Base-by-base conservation (phyloP, 2,329 filamentous ascomycete genomes). In the Tothia fuscella region DNA sequence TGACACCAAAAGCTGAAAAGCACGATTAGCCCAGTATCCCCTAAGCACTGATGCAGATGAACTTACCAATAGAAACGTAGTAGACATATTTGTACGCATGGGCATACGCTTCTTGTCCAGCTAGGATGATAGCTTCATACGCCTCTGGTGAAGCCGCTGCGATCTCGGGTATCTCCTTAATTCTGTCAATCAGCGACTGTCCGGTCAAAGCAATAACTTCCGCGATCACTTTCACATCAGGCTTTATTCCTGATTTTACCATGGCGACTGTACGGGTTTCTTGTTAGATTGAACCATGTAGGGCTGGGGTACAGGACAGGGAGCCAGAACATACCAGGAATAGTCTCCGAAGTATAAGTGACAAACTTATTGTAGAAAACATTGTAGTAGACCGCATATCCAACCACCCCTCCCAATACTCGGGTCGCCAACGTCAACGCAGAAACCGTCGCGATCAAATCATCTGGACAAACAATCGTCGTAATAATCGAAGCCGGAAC, bases 401-500 rank as follows among this genome's bases (percentile, higher is more conserved):
- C 53, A 41, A 56, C 52, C 13, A 49, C 44, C 25, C 53, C 53
- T 14, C 53, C 53, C 1, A 56, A 46, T 16, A 52, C 51, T n/a
- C 53, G 45, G n/a, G 54, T 51, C 6, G 51, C 50, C 6, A 55
- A 46, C n/a, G 53, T 54, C 1, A 56, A 42, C 3, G 53, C 51
- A 6, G 51, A 48, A 36, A 49, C 51, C 3, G 53, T 56, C 0
- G 51, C 53, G 38, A 56, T 55, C 14, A 53, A 43, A n/a, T 52
- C 50, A 45, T 55, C 53, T 2, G 53, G 53, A 33, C 47, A 48
- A 19, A 51, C 49, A 25, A 51, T 53, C 47, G 53, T 52, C 22
- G 53, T 51, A n/a, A 54, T 50, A n/a, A 52, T 56, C 2, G 53
- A 50, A 5, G 53, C 50, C 13, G 53, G 53, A 3, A 56, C 53